Evolutionary conservation across 2,329 filamentous ascomycete genomes (phyloP).

Genomic region (Aspergillus caelatus): DNA sequence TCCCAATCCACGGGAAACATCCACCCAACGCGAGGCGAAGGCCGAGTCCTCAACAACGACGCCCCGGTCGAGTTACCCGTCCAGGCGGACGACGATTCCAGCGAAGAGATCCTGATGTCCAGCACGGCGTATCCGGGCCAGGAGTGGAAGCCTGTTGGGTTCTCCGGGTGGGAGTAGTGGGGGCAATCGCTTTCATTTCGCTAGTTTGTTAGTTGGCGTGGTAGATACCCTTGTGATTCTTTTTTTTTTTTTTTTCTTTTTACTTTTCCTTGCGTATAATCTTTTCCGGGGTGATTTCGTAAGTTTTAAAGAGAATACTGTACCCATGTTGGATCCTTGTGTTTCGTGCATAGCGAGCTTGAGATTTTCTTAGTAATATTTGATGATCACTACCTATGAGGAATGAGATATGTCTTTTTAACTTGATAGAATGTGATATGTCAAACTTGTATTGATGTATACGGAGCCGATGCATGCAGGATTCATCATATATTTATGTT

Average conservation of each 20-base stretch:
- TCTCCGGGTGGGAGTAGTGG: constrained; percentile 18
- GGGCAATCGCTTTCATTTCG: neutral
- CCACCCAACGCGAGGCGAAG: constrained; percentile 27
- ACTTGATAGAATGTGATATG: neutral
- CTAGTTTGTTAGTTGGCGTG: constrained; percentile 9
- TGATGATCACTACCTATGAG: neutral
- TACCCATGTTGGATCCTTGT: neutral
- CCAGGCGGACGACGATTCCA: constrained; percentile 37
- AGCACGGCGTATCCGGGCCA: constrained; percentile 54
- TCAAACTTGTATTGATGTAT: neutral
- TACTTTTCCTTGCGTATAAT: neutral
- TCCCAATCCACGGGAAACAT: constrained; percentile 11
- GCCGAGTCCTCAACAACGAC: constrained; percentile 25
- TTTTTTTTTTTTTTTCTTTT: neutral
- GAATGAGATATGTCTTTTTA: neutral
- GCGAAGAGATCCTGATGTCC: constrained; percentile 52
- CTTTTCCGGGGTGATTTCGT: constrained; percentile 3
- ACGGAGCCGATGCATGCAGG: neutral
- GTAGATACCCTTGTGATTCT: constrained; percentile 6
- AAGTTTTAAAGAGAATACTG: constrained; percentile 1
- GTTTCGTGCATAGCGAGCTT: neutral
- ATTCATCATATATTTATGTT: neutral
- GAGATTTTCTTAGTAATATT: neutral
- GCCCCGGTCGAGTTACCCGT: constrained; percentile 40
- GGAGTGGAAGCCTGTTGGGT: constrained; percentile 46